Conservation (phyloP, 352 stramenopile genomes). For the Phytophthora cryptogea region DNA sequence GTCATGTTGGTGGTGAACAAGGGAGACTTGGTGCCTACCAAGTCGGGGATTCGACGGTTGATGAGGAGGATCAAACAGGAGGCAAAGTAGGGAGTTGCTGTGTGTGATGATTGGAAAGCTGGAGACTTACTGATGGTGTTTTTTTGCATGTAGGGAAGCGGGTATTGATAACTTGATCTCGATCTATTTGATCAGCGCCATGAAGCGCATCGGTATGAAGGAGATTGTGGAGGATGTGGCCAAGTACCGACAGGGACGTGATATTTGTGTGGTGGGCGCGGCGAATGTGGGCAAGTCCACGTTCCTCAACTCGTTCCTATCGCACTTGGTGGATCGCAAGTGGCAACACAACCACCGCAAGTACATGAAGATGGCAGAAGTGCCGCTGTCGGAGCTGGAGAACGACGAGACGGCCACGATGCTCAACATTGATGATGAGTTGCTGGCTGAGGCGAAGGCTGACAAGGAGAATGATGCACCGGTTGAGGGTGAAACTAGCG, state of each 20-base stretch:
- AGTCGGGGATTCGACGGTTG: conserved; percentile 81
- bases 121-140: conserved; percentile 4
- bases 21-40: conserved; percentile 85
- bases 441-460: conserved; percentile 24
- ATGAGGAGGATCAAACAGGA: conserved; percentile 81
- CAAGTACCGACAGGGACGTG: conserved; percentile 75
- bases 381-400: conserved; percentile 58
- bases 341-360: conserved; percentile 88
- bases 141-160: conserved; percentile 40
- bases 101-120: neutral
- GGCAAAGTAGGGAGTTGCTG: conserved; percentile 52
- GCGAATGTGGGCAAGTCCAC: conserved; percentile 94
- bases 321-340: conserved; percentile 78
- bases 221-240: conserved; percentile 84
- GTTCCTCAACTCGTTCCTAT: conserved; percentile 92
- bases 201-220: conserved; percentile 88
- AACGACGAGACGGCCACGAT: conserved; percentile 46
- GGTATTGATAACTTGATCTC: conserved; percentile 83
- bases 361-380: conserved; percentile 78
- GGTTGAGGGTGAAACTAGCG: conserved; percentile 9
- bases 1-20: conserved; percentile 93
- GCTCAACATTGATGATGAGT: conserved; percentile 64
- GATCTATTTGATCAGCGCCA: conserved; percentile 82
- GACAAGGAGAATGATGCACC: conserved; percentile 15
- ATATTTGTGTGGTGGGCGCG: conserved; percentile 91